Evolutionary conservation across 1,139 yeast species (phyloP).

Genomic region (Eremothecium cymbalariae): DNA sequence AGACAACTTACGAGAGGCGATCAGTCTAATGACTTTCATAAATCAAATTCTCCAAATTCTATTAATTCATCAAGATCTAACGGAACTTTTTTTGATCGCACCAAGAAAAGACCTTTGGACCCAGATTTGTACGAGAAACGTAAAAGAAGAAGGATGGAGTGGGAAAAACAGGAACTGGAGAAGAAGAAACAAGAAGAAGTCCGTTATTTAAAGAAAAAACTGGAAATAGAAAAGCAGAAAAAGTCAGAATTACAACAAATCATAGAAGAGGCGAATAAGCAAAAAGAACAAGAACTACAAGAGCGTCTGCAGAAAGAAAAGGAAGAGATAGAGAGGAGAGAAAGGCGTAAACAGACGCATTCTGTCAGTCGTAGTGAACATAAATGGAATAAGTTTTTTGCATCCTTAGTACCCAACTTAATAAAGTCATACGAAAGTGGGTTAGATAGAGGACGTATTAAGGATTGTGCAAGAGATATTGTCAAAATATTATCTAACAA

Average conservation of each 20-base stretch:
- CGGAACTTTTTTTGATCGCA: conserved; percentile 4
- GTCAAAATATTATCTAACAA: conserved; percentile 55
- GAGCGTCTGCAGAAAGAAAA: conserved; percentile 15
- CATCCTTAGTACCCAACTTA: conserved; percentile 70
- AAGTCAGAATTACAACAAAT: conserved; percentile 33
- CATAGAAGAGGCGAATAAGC: conserved; percentile 36
- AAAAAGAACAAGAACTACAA: conserved; percentile 28
- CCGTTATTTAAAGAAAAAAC: conserved; percentile 22
- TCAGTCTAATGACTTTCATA: conserved; percentile 22
- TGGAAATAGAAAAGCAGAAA: conserved; percentile 24
- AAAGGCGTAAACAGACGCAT: conserved; percentile 17
- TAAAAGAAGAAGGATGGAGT: conserved; percentile 19
- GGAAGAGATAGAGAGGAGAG: conserved; percentile 19
- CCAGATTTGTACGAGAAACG: conserved; percentile 21
- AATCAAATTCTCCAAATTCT: conserved; percentile 2
- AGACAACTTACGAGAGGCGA: conserved; percentile 23
- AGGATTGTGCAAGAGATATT: conserved; percentile 72
- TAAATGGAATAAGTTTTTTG: conserved; percentile 59
- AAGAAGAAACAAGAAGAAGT: conserved; percentile 27
- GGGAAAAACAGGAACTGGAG: conserved; percentile 22
- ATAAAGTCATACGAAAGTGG: conserved; percentile 57
- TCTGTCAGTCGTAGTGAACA: conserved; percentile 29
- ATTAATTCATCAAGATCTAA: conserved; percentile 5
- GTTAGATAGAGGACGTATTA: conserved; percentile 65
- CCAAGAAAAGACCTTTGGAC: conserved; percentile 14